Percentiles rank a stretch among this genome's conserved stretches.
phyloP scores from a whole-genome alignment of 169 alveolate species.

The Babesia microti region DNA sequence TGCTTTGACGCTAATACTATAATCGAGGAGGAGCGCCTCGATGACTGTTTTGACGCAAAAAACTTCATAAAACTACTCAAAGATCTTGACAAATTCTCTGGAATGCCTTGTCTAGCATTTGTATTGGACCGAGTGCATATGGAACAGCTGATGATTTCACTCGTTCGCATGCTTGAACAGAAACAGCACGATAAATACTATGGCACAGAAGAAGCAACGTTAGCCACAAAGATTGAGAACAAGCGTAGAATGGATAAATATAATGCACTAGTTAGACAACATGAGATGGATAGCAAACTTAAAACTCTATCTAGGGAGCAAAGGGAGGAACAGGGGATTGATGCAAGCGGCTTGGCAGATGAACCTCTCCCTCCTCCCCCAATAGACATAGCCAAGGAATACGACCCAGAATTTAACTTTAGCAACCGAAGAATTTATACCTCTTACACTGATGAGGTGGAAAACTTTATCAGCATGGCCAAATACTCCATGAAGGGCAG shows the following conservation, averaged over 20 bases:
- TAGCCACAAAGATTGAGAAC: conserved; percentile 62
- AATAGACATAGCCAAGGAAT: conserved; percentile 71
- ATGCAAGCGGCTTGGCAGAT: conserved; percentile 51
- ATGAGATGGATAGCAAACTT: conserved; percentile 63
- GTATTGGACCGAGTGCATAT: conserved; percentile 67
- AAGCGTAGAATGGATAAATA: conserved; percentile 64
- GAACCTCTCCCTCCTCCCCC: conserved; percentile 69
- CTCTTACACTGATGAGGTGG: conserved; percentile 57
- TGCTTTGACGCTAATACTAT: too few relatives aligned
- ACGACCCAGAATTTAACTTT: conserved; percentile 72
- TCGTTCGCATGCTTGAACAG: conserved; percentile 52
- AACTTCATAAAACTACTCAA: conserved; percentile 52
- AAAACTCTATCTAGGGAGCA: conserved; percentile 67
- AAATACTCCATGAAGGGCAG: conserved; percentile 53
- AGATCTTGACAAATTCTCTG: conserved; percentile 55
- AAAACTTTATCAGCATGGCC: conserved; percentile 53
- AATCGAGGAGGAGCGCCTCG: too few relatives aligned
- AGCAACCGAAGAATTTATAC: conserved; percentile 55
- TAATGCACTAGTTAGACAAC: conserved; percentile 57
- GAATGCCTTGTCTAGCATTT: conserved; percentile 78
- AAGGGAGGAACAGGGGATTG: conserved; percentile 70
- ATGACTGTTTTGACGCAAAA: conserved; percentile 51
- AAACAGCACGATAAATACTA: conserved; percentile 75
- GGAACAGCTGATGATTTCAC: conserved; percentile 57
- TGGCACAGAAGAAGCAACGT: conserved; percentile 68